phyloP scores from a whole-genome alignment of 1,139 yeast genomes.

The Magnusiomyces magnusii region DNA sequence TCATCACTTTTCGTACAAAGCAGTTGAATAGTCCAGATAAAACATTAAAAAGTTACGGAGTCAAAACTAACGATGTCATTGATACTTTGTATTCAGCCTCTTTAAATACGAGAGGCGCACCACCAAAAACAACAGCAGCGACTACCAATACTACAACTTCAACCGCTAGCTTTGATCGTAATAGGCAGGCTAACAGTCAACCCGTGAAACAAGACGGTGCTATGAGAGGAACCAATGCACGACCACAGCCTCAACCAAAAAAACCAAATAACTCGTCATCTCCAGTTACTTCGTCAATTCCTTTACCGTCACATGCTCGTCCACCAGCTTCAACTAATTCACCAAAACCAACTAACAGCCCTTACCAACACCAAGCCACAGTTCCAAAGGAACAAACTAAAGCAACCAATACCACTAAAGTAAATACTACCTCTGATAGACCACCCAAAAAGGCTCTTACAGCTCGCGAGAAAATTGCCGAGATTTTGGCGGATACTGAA shows the following conservation, averaged over 20 bases:
- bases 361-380: too few species aligned
- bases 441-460: conserved; percentile 19
- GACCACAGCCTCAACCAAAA: not conserved
- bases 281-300: not conserved
- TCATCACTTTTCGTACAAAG: conserved; percentile 30
- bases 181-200: not conserved
- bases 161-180: not conserved
- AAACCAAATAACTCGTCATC: too few species aligned
- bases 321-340: too few species aligned
- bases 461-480: conserved; percentile 29
- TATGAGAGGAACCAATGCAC: not conserved
- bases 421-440: not conserved
- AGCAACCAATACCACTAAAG: not conserved
- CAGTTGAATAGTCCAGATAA: conserved; percentile 25
- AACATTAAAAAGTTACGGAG: not conserved
- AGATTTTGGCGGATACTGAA: conserved; percentile 25
- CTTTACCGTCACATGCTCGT: too few species aligned
- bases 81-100: too few species aligned
- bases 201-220: not conserved
- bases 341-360: not conserved
- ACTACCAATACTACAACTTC: not conserved
- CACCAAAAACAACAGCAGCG: too few species aligned
- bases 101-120: too few species aligned
- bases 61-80: not conserved
- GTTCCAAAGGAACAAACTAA: not conserved